Evolutionary conservation across 2,329 filamentous ascomycete species (phyloP), one percentile per base, ranked within the genome.

Genomic region (Sarocladium strictum): DNA sequence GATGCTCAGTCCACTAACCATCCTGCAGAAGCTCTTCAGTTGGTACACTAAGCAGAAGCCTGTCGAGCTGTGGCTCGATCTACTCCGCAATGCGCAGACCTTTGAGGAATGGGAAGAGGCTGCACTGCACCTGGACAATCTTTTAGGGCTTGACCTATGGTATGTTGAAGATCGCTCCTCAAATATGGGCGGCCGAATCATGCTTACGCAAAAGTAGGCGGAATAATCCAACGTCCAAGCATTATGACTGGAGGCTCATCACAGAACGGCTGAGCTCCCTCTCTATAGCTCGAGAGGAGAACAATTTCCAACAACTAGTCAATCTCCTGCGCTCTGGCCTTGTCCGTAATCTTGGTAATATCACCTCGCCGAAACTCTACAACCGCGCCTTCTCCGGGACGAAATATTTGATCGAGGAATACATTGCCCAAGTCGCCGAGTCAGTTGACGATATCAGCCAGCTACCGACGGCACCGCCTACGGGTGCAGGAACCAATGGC

Each of bases 361-460:
- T 97, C 62, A 90, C 89, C 1, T 82, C 86, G 1, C 84, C 89
- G 2, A 85, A 85, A 58, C 76, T 97, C 1, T 97, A 91, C 72
- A 92, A 92, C 63, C 81, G 86, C 56, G 87, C 90, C 12, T 94
- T 94, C 65, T 87, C 88, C 1, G 92, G 92, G 15, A 96, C 92
- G 1, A 97, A 97, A 67, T 81, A 89, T 53, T 73, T 96, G 49
- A 95, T 97, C 58, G 91, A 96, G 65, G 89, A 95, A 68, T 97
- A 97, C 65, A 86, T 96, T 58, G 85, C 86, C 1, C 85, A 93
- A 65, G 86, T 96, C 33, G 87, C 87, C n/a, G 81, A 87, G 56
- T 87, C 89, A 1, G 83, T 96, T 54, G 82, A 89, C 57, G 86
- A 92, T 64, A 85, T 97, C 35, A 85, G 85, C 26, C 73, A 68